Evolutionary conservation across 169 alveolate genomes (phyloP).

Genomic region (Plasmodium coatneyi): DNA sequence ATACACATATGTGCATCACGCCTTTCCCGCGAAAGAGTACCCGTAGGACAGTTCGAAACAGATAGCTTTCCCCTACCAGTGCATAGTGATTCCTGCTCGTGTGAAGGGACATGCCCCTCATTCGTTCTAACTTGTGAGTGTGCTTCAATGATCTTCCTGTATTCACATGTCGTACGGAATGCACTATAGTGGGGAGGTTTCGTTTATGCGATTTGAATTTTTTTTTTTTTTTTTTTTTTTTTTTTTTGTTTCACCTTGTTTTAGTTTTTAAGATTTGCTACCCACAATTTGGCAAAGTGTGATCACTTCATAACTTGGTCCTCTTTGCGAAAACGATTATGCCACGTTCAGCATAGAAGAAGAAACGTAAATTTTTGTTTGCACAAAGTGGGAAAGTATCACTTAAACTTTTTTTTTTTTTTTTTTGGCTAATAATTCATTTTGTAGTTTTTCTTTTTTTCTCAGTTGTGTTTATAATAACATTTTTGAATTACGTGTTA

Average conservation of each 20-base stretch:
- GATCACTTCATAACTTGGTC: not conserved
- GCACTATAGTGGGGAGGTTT: not conserved
- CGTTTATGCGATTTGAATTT: not conserved
- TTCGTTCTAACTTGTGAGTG: not conserved
- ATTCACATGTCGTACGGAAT: not conserved
- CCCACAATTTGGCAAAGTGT: not conserved
- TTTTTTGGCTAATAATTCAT: not conserved
- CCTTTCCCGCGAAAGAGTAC: not conserved
- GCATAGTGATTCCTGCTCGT: not conserved
- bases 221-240: too few relatives aligned
- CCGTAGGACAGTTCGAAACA: not conserved
- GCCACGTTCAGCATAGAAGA: not conserved
- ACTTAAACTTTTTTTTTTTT: not conserved
- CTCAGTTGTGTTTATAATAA: not conserved
- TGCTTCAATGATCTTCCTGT: not conserved
- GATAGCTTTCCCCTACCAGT: not conserved
- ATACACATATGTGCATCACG: not conserved
- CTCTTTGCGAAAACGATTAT: not conserved
- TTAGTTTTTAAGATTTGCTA: constrained; percentile 19
- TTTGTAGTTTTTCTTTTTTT: not conserved
- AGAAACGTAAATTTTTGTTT: not conserved
- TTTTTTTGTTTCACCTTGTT: not conserved
- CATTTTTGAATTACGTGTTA: not conserved
- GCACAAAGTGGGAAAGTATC: not conserved
- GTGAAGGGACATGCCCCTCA: not conserved